Percentiles rank a stretch among this genome's conserved stretches.
Evolutionary conservation across 495 filamentous ascomycete genomes (phyloP).

Genomic region (Hypoxylon perforatum): DNA sequence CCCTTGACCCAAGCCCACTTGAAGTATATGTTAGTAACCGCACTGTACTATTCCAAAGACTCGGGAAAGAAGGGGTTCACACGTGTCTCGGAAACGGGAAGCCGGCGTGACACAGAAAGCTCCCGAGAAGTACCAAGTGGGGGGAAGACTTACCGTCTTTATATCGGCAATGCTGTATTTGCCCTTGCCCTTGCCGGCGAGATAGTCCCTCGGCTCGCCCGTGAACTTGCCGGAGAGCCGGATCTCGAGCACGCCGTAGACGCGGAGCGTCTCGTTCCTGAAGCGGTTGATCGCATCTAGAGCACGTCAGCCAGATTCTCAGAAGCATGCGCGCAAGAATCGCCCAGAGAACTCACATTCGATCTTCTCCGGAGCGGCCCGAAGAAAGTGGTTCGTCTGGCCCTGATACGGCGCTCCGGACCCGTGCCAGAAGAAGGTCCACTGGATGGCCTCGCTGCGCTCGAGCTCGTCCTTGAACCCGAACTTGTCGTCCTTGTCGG

Average conservation of each 20-base stretch:
- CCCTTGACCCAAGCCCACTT: slow-evolving; percentile 64
- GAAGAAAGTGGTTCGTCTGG: slow-evolving; percentile 51
- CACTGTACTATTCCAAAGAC: too few species aligned
- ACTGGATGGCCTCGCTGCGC: slow-evolving; percentile 54
- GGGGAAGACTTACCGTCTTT: slow-evolving; percentile 43
- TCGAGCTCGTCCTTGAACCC: slow-evolving; percentile 60
- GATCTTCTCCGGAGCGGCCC: slow-evolving; percentile 57
- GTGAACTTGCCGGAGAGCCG: slow-evolving; percentile 58
- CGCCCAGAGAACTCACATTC: slow-evolving; percentile 47
- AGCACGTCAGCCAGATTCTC: not conserved
- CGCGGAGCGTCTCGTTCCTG: slow-evolving; percentile 63
- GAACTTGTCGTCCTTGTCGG: slow-evolving; percentile 59
- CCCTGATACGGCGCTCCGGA: slow-evolving; percentile 57
- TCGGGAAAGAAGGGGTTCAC: too few species aligned
- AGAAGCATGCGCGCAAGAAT: not conserved
- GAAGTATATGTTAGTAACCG: too few species aligned
- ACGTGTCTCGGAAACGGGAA: too few species aligned
- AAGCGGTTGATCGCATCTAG: slow-evolving; percentile 64
- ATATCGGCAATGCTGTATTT: slow-evolving; percentile 67
- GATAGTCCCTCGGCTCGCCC: slow-evolving; percentile 59
- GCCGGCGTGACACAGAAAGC: too few species aligned
- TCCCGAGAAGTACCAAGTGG: too few species aligned
- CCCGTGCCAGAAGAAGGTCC: slow-evolving; percentile 65
- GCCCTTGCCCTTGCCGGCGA: slow-evolving; percentile 65
- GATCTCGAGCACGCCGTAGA: slow-evolving; percentile 66